These are phyloP conservation scores for Marvania coccoides DNA, from an alignment of 139 green algal genomes.

Conservation along the genomic window DNA sequence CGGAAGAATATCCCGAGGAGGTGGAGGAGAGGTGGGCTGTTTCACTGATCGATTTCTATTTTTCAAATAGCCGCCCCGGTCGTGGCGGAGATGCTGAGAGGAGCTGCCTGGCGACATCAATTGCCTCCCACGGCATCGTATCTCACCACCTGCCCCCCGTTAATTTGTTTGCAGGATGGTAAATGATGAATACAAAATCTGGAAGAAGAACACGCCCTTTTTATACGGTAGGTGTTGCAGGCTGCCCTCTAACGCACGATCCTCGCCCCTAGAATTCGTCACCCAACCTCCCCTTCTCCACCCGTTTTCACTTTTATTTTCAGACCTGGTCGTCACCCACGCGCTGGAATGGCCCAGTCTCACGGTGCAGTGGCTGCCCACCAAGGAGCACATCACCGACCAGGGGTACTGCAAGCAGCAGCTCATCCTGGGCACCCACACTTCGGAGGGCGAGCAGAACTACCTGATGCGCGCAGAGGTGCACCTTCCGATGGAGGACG, in stretches of 20 bases:
- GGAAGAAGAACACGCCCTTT: constrained; percentile 99
- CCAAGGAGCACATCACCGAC: constrained; percentile 23
- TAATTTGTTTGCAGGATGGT: constrained; percentile 54
- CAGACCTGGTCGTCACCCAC: constrained; percentile 98
- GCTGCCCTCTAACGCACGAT: background rate
- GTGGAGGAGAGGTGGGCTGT: constrained; percentile 51
- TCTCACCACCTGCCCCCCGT: no score
- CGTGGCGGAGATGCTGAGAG: background rate
- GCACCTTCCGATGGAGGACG: constrained; percentile 85
- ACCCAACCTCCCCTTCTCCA: background rate
- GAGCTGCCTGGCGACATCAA: background rate
- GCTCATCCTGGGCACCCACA: constrained; percentile 97
- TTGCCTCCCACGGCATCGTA: background rate
- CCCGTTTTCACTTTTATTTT: background rate
- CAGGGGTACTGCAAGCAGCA: constrained; percentile 79
- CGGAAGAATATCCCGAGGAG: constrained; percentile 65
- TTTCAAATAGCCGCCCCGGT: background rate
- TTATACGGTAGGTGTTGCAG: constrained; percentile 73
- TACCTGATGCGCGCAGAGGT: constrained; percentile 96
- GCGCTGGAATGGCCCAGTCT: constrained; percentile 97
- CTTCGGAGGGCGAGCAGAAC: constrained; percentile 96
- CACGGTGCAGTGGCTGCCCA: constrained; percentile 96
- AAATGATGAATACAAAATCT: constrained; percentile 99
- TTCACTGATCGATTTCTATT: background rate
- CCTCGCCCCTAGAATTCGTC: background rate